Conservation (phyloP, 1,284 basidiomycete genomes). For the Sutorius eximius region DNA sequence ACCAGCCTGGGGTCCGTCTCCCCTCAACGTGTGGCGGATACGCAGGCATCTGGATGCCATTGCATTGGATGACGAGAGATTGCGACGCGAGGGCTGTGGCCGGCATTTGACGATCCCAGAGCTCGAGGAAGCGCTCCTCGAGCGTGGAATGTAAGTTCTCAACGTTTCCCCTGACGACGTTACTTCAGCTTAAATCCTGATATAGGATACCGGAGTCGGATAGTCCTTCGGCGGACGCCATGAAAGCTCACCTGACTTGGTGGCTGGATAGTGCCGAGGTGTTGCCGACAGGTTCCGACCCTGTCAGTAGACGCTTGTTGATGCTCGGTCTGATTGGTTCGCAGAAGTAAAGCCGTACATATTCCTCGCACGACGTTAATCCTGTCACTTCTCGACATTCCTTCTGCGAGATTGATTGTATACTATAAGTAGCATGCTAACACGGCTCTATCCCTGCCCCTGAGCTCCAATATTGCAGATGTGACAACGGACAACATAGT, state of each 20-base stretch:
- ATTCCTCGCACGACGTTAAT: not conserved
- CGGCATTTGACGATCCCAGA: conserved; percentile 50
- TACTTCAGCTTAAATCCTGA: not conserved
- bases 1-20: conserved; percentile 55
- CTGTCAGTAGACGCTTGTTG: conserved; percentile 43
- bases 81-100: conserved; percentile 51
- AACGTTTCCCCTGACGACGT: not conserved
- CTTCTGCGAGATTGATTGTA: conserved; percentile 13
- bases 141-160: conserved; percentile 68
- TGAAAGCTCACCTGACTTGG: conserved; percentile 53
- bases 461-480: too few species aligned
- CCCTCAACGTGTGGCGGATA: conserved; percentile 55
- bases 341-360: conserved; percentile 18
- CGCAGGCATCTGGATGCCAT: conserved; percentile 55
- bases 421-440: conserved; percentile 9
- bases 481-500: too few species aligned
- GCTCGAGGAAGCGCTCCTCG: conserved; percentile 61
- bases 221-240: conserved; percentile 40
- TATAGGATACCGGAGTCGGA: conserved; percentile 31
- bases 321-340: conserved; percentile 38
- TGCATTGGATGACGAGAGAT: conserved; percentile 57
- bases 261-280: conserved; percentile 50
- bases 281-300: conserved; percentile 36
- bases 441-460: conserved; percentile 5
- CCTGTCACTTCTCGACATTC: not conserved